Base-by-base conservation (phyloP, 371 early-diverging fungal species). In the Phascolomyces articulosus region DNA sequence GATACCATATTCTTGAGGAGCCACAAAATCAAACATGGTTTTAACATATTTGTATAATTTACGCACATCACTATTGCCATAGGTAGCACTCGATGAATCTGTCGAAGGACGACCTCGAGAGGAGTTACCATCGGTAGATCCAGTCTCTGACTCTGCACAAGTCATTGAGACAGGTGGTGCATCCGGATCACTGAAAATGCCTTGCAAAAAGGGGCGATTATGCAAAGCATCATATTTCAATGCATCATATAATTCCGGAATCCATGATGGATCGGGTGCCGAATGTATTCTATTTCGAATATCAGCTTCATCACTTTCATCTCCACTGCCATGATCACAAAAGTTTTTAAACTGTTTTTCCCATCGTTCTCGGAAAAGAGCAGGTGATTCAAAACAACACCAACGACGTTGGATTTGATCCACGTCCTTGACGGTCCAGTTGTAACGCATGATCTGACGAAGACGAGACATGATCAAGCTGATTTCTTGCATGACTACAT, bases 161-260 rank as follows among this genome's bases (percentile, higher is more conserved):
- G 34, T 34, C 11, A 11, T 34, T 34, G 34, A 34, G 6, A 9
- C 47, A 28, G 60, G 6, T 1, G 59, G 41, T 11, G 64, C 55
- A 21, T 80, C 75, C 6, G 61, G 66, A 47, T 80, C 82, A 26
- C 71, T 71, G 65, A 90, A 91, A 20, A 88, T 83, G 28, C 77
- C 80, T 67, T 95, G 91, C 55, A 95, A 71, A 65, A 97, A 96
- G 4, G 83, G 78, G 24, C 96, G 86, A 70, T 97, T 96, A 69
- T 98, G 98, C 55, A 98, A 75, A 4, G 96, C 91, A 70, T 98
- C 98, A 66, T 95, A 97, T 67, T 97, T 98, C 23, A 97, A 79
- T 48, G 95, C 93, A 75, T 98, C 98, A 65, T 96, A 97, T 3
- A 98, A 75, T 64, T 95, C 96, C 20, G 94, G 93, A 34, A 95